Percentiles rank a stretch among this genome's conserved stretches.
Conservation (phyloP, 176 grass and related monocot genomes). For the Phyllostachys edulis region DNA sequence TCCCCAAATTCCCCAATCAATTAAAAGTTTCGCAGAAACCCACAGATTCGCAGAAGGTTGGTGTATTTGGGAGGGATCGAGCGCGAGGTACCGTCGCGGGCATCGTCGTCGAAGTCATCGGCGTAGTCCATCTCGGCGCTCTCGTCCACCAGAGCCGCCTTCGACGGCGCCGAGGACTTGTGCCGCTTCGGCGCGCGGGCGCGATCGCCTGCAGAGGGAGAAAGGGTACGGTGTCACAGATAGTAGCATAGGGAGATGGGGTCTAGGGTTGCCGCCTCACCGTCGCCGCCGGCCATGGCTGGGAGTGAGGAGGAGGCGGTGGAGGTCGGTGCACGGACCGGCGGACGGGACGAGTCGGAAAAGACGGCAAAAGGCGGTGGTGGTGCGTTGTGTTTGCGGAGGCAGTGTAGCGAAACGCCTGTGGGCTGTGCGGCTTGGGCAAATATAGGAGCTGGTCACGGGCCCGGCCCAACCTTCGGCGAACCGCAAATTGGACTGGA, state of each 20-base stretch:
- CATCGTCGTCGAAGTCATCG: slow-evolving; percentile 74
- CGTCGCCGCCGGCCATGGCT: slow-evolving; percentile 59
- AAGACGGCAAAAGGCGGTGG: not conserved
- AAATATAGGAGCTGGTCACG: too few species aligned
- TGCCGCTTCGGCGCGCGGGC: slow-evolving; percentile 59
- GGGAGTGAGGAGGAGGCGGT: not conserved
- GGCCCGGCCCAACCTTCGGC: too few species aligned
- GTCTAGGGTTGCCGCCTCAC: slow-evolving; percentile 37
- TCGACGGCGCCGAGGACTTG: slow-evolving; percentile 57
- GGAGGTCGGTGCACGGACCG: slow-evolving; percentile 16
- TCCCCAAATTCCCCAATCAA: slow-evolving; percentile 25
- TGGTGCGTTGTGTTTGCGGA: not conserved
- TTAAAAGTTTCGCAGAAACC: not conserved
- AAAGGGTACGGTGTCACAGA: not conserved
- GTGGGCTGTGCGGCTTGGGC: too few species aligned
- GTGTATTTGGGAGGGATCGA: slow-evolving; percentile 10
- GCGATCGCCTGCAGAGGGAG: slow-evolving; percentile 55
- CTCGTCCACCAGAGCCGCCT: slow-evolving; percentile 51
- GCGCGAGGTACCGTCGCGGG: slow-evolving; percentile 58
- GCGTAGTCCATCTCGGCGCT: slow-evolving; percentile 74
- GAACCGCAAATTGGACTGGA: too few species aligned
- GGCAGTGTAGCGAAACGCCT: not conserved
- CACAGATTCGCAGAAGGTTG: slow-evolving; percentile 3
- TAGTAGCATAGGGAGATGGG: not conserved
- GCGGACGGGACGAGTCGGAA: not conserved